Evolutionary conservation across 352 stramenopile genomes (phyloP).

Genomic region (Saprolegnia parasitica): DNA sequence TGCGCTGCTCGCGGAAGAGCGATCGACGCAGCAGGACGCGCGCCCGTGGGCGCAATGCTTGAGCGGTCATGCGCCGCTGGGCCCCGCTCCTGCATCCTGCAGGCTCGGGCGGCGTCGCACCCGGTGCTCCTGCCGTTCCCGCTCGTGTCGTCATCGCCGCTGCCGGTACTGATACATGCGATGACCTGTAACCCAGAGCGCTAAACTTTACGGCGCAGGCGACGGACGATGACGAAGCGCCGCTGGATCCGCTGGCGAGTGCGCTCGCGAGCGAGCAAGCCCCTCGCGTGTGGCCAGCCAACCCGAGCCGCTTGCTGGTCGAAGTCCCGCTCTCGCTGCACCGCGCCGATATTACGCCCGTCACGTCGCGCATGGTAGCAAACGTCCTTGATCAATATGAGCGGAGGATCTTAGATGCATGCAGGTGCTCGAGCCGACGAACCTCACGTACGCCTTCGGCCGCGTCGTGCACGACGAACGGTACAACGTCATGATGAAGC

Average conservation of each 20-base stretch:
- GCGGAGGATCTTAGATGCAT: neutral
- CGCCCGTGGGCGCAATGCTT: slow-evolving; percentile 7
- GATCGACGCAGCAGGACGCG: neutral
- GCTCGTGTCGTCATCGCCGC: neutral
- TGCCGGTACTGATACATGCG: too few relatives aligned
- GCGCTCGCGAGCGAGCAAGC: neutral
- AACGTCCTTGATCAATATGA: neutral
- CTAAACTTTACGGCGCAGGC: neutral
- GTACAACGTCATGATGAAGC: too few relatives aligned
- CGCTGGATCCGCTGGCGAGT: neutral
- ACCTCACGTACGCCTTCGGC: slow-evolving; percentile 57
- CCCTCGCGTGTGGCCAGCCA: slow-evolving; percentile 12
- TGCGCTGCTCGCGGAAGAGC: slow-evolving; percentile 22
- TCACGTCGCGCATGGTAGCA: slow-evolving; percentile 35
- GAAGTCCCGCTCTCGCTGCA: slow-evolving; percentile 63
- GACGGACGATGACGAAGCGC: neutral
- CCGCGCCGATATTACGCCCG: slow-evolving; percentile 51
- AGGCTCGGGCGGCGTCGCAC: neutral
- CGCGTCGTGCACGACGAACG: slow-evolving; percentile 21
- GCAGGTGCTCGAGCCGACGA: slow-evolving; percentile 44
- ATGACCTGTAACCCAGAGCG: too few relatives aligned
- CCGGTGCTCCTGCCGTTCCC: slow-evolving; percentile 23
- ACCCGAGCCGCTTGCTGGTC: slow-evolving; percentile 53
- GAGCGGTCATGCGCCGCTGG: slow-evolving; percentile 1
- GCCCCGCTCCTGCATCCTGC: slow-evolving; percentile 13